Conservation (phyloP, 148 eudicot genomes). For the Amaranthus palmeri region DNA sequence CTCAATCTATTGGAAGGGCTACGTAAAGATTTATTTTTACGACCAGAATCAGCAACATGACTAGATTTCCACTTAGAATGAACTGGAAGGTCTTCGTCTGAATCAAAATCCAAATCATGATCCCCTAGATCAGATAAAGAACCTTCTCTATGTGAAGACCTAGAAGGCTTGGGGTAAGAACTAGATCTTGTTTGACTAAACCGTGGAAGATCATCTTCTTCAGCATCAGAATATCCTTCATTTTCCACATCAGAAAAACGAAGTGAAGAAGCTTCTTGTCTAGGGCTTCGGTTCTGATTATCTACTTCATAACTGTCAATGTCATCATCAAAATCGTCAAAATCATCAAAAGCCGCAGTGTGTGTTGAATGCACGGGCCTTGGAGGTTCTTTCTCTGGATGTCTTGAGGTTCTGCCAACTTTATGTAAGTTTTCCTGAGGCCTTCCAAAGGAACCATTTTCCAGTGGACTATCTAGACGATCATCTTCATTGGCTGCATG, state of each 20-base stretch:
- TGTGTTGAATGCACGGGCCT: constrained; percentile 30
- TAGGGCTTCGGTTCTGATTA: constrained; percentile 34
- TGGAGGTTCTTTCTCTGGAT: constrained; percentile 32
- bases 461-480: constrained; percentile 32
- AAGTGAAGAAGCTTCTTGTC: constrained; percentile 41
- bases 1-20: constrained; percentile 20
- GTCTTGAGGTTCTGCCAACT: constrained; percentile 34
- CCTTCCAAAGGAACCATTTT: constrained; percentile 32
- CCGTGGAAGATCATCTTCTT: constrained; percentile 33
- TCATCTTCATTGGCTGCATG: constrained; percentile 48
- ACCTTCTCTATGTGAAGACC: constrained; percentile 25
- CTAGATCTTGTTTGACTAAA: constrained; percentile 25
- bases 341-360: constrained; percentile 75
- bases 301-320: constrained; percentile 77
- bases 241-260: constrained; percentile 65
- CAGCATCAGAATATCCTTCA: constrained; percentile 64
- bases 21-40: constrained; percentile 31
- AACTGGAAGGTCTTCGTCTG: constrained; percentile 73
- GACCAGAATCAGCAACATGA: constrained; percentile 52
- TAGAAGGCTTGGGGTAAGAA: constrained; percentile 28
- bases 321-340: constrained; percentile 82
- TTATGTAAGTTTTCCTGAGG: constrained; percentile 28
- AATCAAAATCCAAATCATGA: constrained; percentile 49
- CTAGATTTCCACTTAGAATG: constrained; percentile 73
- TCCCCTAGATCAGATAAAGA: constrained; percentile 39